phyloP scores from a whole-genome alignment of 139 green algal species.

The Astrephomene gubernaculifera region DNA sequence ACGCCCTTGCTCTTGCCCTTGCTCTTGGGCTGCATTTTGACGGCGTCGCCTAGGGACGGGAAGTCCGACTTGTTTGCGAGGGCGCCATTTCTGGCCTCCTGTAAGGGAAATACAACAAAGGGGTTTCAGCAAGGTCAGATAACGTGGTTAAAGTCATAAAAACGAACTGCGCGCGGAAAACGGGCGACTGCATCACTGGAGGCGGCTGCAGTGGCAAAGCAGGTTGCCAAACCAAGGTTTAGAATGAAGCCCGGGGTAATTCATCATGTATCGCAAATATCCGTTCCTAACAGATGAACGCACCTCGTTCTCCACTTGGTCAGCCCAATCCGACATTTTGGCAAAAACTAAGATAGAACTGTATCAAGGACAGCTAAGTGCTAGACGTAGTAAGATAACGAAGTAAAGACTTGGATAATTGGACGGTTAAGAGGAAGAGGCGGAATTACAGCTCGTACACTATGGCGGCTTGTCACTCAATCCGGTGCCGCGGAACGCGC shows the following conservation, averaged over 20 bases:
- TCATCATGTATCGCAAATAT: background rate
- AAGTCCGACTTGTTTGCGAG: slow-evolving; percentile 69
- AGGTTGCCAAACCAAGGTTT: no score
- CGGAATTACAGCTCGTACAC: no score
- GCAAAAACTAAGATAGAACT: no score
- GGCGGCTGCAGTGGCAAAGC: slow-evolving; percentile 1
- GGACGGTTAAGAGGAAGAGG: no score
- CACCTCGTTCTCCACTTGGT: slow-evolving; percentile 69
- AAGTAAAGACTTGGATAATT: no score
- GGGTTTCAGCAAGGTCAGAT: background rate
- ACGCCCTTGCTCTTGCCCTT: slow-evolving; percentile 76
- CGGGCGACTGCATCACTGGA: background rate
- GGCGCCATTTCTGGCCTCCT: slow-evolving; percentile 28
- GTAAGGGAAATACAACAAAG: background rate
- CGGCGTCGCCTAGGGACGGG: slow-evolving; percentile 71
- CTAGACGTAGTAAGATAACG: no score
- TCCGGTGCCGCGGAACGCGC: no score
- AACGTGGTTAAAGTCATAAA: background rate
- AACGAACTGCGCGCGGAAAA: background rate
- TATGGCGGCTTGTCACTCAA: no score
- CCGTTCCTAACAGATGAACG: background rate
- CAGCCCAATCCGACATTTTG: slow-evolving; percentile 53
- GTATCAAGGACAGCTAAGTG: no score
- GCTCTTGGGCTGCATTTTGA: slow-evolving; percentile 49
- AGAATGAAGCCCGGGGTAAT: no score